These are phyloP conservation scores for Populus euphratica DNA, from an alignment of 345 rosid genomes.

Conservation along the genomic window DNA sequence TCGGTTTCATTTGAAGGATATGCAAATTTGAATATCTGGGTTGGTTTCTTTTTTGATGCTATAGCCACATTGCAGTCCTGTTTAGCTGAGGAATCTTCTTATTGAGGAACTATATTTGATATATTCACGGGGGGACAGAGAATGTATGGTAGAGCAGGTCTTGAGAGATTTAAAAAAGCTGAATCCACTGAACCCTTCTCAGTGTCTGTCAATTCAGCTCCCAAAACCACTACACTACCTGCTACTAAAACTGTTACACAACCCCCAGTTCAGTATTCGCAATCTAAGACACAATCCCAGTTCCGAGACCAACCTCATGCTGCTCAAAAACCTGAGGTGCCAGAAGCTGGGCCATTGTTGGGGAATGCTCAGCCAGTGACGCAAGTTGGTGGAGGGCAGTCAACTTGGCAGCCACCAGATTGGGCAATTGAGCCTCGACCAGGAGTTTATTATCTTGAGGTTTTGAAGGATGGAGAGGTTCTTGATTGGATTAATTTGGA, in stretches of 20 bases:
- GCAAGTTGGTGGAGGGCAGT: constrained; percentile 78
- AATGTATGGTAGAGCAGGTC: constrained; percentile 91
- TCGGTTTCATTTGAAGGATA: background rate
- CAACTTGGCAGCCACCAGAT: constrained; percentile 90
- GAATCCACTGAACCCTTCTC: constrained; percentile 86
- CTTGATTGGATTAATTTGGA: constrained; percentile 71
- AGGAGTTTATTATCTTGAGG: constrained; percentile 81
- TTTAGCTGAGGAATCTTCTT: background rate
- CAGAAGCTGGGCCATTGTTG: constrained; percentile 41
- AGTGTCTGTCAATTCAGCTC: constrained; percentile 47
- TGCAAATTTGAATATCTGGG: constrained; percentile 8
- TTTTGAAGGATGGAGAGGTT: constrained; percentile 82
- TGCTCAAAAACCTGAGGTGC: constrained; percentile 24
- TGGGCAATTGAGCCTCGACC: constrained; percentile 91
- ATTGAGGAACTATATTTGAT: background rate
- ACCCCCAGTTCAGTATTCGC: constrained; percentile 29
- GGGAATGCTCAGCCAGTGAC: constrained; percentile 49
- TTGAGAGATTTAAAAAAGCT: constrained; percentile 86
- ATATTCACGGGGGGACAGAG: constrained; percentile 14
- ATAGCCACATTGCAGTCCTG: background rate
- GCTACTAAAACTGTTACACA: constrained; percentile 19
- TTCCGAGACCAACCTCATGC: constrained; percentile 27
- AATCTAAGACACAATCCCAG: constrained; percentile 26
- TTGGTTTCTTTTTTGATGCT: background rate
- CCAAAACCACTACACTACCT: constrained; percentile 29